Conservation (phyloP, 2,329 filamentous ascomycete genomes). For the Elsinoe perseae region DNA sequence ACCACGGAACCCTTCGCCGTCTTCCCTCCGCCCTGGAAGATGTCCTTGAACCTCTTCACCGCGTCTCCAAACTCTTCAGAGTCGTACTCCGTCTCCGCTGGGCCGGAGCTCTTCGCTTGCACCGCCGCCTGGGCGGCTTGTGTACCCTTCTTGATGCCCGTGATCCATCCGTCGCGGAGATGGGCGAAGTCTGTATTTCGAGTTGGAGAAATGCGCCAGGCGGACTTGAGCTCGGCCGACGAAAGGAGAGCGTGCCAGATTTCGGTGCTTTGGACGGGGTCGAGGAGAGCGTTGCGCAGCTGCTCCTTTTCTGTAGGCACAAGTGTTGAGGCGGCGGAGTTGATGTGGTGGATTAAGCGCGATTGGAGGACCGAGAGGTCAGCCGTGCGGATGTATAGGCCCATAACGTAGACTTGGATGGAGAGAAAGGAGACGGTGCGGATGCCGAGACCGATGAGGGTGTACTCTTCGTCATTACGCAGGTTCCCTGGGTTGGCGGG, state of each 20-base stretch:
- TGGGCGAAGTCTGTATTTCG: slow-evolving; percentile 92
- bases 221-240: slow-evolving; percentile 61
- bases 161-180: slow-evolving; percentile 81
- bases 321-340: slow-evolving; percentile 70
- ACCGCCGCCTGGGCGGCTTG: slow-evolving; percentile 41
- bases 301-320: slow-evolving; percentile 73
- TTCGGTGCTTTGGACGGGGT: slow-evolving; percentile 59
- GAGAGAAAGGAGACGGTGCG: slow-evolving; percentile 81
- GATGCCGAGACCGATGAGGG: slow-evolving; percentile 78
- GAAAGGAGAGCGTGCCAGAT: slow-evolving; percentile 67
- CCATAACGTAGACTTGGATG: slow-evolving; percentile 91
- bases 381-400: slow-evolving; percentile 77
- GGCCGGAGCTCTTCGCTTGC: slow-evolving; percentile 14
- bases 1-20: slow-evolving; percentile 75
- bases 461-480: slow-evolving; percentile 60
- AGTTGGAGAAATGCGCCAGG: slow-evolving; percentile 80
- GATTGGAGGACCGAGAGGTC: slow-evolving; percentile 77
- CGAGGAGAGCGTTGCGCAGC: slow-evolving; percentile 61
- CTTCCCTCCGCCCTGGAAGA: slow-evolving; percentile 71
- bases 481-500: slow-evolving; percentile 27
- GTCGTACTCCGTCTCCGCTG: slow-evolving; percentile 44
- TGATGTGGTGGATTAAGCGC: slow-evolving; percentile 66
- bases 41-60: slow-evolving; percentile 66
- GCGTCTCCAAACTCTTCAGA: slow-evolving; percentile 70
- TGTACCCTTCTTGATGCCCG: slow-evolving; percentile 69